Evolutionary conservation across 768 basidiomycete genomes (phyloP), one percentile per base, ranked within the genome.

Genomic region (Daedaleopsis nitida): DNA sequence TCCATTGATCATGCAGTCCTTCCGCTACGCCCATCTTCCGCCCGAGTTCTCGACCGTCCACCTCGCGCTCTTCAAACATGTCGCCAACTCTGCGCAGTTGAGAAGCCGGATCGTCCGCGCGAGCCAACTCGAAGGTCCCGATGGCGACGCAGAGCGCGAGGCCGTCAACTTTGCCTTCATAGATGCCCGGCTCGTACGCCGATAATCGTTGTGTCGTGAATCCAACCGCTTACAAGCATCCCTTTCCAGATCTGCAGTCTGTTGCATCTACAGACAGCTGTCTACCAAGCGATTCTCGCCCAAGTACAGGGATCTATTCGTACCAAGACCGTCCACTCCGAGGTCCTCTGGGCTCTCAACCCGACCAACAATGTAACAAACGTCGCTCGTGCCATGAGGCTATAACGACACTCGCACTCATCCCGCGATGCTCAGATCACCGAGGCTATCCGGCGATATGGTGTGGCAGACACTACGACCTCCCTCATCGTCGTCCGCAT

Each of bases 91-190:
- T 0, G 76, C 79, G 0, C 75, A 74, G 0, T 75, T 97, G 23
- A 80, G 88, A 24, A 73, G 77, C 44, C 82, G 91, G 2, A 87
- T 98, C 51, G 80, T 96, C 52, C 75, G 76, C 7, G 94, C 94
- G 0, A 82, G 92, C 3, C 81, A 80, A 11, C 74, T 84, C 45
- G 72, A 78, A 17, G 90, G 88, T 0, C 73, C 72, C 1, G 79
- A 81, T 8, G 92, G 93, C 19, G 85, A 91, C 27, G 68, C 65
- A 14, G 89, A 92, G 67, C 83, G 92, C 54, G 85, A 84, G 32
- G 83, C 83, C n/a, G 83, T 97, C 66, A 92, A 95, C 68, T 97
- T 92, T 75, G 90, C 91, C 0, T 98, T 98, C 74, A 79, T 98
- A 69, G 90, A 98, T 71, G 93, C 92, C 21, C 80, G 79, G 38